A percentile compares a stretch with the other conserved stretches of the same genome.
These are phyloP conservation scores for Wickerhamiella lipophila DNA, from an alignment of 805 yeast species.

Conservation along the genomic window DNA sequence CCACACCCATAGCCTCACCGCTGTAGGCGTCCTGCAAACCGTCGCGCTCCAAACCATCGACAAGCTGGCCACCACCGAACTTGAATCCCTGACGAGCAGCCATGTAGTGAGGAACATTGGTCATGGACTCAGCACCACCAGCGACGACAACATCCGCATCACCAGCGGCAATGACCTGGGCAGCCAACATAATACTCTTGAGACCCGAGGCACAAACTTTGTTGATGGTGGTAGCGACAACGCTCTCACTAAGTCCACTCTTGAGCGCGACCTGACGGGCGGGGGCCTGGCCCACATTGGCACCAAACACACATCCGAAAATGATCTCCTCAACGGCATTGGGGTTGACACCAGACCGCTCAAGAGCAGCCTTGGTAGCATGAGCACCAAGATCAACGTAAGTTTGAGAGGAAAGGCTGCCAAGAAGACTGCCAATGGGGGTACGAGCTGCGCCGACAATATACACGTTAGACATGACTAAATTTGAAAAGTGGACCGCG, in stretches of 20 bases:
- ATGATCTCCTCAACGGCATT: constrained; percentile 75
- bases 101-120: constrained; percentile 85
- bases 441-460: constrained; percentile 89
- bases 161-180: constrained; percentile 82
- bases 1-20: constrained; percentile 84
- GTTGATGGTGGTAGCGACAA: constrained; percentile 83
- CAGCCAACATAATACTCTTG: constrained; percentile 81
- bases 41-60: constrained; percentile 86
- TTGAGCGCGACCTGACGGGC: constrained; percentile 94
- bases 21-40: constrained; percentile 90
- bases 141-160: constrained; percentile 85
- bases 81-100: constrained; percentile 85
- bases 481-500: neutral
- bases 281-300: constrained; percentile 93
- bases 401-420: constrained; percentile 57
- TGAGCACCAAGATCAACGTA: constrained; percentile 83
- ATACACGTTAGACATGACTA: constrained; percentile 39
- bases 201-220: constrained; percentile 96
- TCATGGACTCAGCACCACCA: constrained; percentile 97
- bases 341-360: constrained; percentile 18
- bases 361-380: constrained; percentile 50
- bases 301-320: constrained; percentile 86
- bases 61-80: constrained; percentile 66
- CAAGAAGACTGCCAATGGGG: constrained; percentile 92
- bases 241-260: constrained; percentile 70